Evolutionary conservation across 176 grass and related monocot species (phyloP).

Genomic region (Miscanthus lutarioriparius): DNA sequence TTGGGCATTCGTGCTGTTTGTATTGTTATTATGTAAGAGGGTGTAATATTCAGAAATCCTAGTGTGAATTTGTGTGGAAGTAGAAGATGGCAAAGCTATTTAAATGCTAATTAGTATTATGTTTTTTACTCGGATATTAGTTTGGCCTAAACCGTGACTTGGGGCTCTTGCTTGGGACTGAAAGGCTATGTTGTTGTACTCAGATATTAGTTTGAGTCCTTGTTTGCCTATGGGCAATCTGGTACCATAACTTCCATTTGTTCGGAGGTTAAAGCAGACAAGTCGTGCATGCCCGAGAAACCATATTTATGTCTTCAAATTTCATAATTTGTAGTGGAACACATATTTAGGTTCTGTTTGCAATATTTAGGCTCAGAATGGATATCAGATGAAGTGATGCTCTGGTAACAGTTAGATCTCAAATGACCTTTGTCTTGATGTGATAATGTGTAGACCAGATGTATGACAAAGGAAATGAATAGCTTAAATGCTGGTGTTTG

Average conservation of each 20-base stretch:
- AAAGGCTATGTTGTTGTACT: not conserved
- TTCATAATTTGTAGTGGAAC: not conserved
- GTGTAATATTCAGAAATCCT: not conserved
- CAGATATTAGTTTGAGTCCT: not conserved
- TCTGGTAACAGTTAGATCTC: not conserved
- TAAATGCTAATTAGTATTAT: not conserved
- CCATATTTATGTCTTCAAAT: not conserved
- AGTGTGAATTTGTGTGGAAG: not conserved
- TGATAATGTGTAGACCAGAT: not conserved
- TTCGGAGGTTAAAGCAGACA: not conserved
- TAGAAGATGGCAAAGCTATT: conserved; percentile 22
- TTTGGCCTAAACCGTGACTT: too few relatives aligned
- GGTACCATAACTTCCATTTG: not conserved
- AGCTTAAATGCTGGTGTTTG: not conserved
- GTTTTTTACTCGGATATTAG: not conserved
- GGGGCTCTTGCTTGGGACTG: too few relatives aligned
- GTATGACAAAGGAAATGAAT: conserved; percentile 8
- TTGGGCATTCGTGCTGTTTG: not conserved
- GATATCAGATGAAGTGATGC: conserved; percentile 5
- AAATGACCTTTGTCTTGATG: not conserved
- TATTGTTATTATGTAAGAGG: not conserved
- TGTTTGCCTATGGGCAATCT: not conserved
- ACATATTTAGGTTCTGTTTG: not conserved
- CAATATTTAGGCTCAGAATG: not conserved
- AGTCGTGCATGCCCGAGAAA: not conserved